These are phyloP conservation scores for Trichoderma erinaceum DNA, from an alignment of 495 filamentous ascomycete genomes.

Conservation along the genomic window DNA sequence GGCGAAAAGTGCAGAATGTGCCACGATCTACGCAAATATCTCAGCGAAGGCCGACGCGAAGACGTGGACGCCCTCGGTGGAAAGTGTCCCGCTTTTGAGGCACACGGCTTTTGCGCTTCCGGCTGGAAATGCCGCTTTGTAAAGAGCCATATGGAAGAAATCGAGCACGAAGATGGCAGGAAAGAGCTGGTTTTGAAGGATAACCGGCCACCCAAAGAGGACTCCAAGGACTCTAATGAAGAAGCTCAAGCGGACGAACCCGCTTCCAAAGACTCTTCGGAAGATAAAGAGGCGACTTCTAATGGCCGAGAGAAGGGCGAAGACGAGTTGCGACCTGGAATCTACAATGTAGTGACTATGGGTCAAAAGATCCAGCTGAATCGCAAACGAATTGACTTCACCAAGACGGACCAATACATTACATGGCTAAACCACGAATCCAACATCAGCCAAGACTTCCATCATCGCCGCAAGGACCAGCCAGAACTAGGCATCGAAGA, in stretches of 20 bases:
- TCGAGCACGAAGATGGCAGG: conserved; percentile 64
- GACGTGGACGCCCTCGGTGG: conserved; percentile 70
- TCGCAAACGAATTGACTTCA: conserved; percentile 56
- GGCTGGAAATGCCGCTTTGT: conserved; percentile 95
- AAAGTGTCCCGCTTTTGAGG: conserved; percentile 73
- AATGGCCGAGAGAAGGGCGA: conserved; percentile 23
- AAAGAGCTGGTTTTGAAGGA: conserved; percentile 70
- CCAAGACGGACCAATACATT: conserved; percentile 69
- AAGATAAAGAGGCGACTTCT: not conserved
- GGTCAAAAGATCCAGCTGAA: conserved; percentile 63
- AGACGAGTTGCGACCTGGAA: conserved; percentile 42
- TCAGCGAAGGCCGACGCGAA: conserved; percentile 71
- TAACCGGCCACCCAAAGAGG: conserved; percentile 19
- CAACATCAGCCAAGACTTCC: conserved; percentile 41
- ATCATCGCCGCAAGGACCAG: conserved; percentile 37
- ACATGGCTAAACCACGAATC: conserved; percentile 62
- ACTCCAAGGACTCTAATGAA: not conserved
- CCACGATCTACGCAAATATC: conserved; percentile 78
- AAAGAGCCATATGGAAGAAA: conserved; percentile 70
- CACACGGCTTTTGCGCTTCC: conserved; percentile 63
- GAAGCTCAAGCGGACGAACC: conserved; percentile 21
- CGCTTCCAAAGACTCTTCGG: conserved; percentile 18
- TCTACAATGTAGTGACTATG: conserved; percentile 65
- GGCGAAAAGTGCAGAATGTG: conserved; percentile 70
- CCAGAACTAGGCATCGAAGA: conserved; percentile 46